These are phyloP conservation scores for Aspergillus costaricaensis DNA, from an alignment of 2,329 filamentous ascomycete species.

Conservation along the genomic window DNA sequence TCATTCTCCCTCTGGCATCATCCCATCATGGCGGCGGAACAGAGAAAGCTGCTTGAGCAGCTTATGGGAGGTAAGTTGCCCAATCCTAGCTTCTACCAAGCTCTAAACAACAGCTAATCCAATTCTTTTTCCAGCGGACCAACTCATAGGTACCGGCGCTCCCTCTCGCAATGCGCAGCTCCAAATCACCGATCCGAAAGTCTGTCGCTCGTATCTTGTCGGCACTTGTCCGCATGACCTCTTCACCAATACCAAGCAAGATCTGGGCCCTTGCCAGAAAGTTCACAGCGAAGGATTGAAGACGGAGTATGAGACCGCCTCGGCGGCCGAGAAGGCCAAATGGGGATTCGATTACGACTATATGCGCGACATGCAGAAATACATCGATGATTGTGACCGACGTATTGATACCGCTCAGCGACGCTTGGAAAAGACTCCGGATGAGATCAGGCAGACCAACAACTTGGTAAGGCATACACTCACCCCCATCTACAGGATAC, in stretches of 20 bases:
- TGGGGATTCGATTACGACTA: constrained; percentile 97
- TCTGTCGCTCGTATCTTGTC: constrained; percentile 90
- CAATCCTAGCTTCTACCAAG: not conserved
- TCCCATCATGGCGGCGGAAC: constrained; percentile 83
- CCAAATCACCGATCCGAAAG: constrained; percentile 85
- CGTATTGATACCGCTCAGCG: constrained; percentile 89
- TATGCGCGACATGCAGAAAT: constrained; percentile 90
- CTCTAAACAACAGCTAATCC: constrained; percentile 28
- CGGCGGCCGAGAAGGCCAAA: constrained; percentile 69
- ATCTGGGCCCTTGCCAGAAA: constrained; percentile 85
- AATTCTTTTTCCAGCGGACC: constrained; percentile 46
- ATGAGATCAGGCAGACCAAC: constrained; percentile 96
- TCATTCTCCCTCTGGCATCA: not conserved
- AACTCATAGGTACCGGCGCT: constrained; percentile 77
- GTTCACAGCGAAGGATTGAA: constrained; percentile 87
- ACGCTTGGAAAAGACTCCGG: constrained; percentile 91
- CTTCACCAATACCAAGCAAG: constrained; percentile 99
- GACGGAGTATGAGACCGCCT: constrained; percentile 77
- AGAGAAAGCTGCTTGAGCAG: constrained; percentile 98
- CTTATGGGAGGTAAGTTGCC: constrained; percentile 60
- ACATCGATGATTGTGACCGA: constrained; percentile 95
- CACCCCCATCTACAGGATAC: not conserved
- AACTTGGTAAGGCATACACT: constrained; percentile 59
- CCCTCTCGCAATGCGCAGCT: constrained; percentile 76
- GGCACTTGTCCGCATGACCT: constrained; percentile 97